Evolutionary conservation across 768 basidiomycete genomes (phyloP).

Genomic region (Strobilomyces confusus): DNA sequence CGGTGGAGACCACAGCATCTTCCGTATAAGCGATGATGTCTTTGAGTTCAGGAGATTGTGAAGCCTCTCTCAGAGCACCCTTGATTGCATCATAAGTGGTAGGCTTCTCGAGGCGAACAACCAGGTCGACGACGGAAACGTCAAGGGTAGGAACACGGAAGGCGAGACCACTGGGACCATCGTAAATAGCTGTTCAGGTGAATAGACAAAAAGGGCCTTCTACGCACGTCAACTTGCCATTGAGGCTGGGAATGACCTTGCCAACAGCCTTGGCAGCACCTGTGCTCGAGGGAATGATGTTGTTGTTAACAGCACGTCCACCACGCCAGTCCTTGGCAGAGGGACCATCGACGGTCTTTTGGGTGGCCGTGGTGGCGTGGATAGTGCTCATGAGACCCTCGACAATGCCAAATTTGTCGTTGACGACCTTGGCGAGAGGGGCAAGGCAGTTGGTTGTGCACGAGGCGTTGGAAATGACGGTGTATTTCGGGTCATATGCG

Average conservation of each 20-base stretch:
- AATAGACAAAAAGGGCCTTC: neutral
- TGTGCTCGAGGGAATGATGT: constrained; percentile 99
- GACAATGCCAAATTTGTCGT: constrained; percentile 95
- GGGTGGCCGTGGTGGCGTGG: constrained; percentile 93
- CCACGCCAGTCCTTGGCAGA: constrained; percentile 97
- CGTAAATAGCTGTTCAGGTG: constrained; percentile 3
- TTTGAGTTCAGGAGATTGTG: constrained; percentile 57
- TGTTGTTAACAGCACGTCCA: constrained; percentile 92
- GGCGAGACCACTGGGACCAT: constrained; percentile 63
- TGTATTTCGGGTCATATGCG: constrained; percentile 81
- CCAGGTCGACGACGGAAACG: constrained; percentile 97
- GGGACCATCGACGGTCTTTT: constrained; percentile 93
- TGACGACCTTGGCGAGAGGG: constrained; percentile 95
- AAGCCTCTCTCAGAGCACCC: constrained; percentile 72
- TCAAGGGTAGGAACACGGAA: constrained; percentile 98
- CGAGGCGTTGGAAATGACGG: constrained; percentile 96
- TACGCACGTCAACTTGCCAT: constrained; percentile 94
- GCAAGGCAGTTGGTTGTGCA: constrained; percentile 99
- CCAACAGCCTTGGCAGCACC: constrained; percentile 99
- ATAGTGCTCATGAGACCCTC: constrained; percentile 99
- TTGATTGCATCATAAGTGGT: constrained; percentile 93
- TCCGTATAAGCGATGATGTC: constrained; percentile 90
- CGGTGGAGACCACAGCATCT: constrained; percentile 89
- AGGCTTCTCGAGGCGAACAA: constrained; percentile 83
- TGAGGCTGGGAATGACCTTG: constrained; percentile 93